Evolutionary conservation across 148 eudicot species (phyloP).

Genomic region (Chenopodium album): DNA sequence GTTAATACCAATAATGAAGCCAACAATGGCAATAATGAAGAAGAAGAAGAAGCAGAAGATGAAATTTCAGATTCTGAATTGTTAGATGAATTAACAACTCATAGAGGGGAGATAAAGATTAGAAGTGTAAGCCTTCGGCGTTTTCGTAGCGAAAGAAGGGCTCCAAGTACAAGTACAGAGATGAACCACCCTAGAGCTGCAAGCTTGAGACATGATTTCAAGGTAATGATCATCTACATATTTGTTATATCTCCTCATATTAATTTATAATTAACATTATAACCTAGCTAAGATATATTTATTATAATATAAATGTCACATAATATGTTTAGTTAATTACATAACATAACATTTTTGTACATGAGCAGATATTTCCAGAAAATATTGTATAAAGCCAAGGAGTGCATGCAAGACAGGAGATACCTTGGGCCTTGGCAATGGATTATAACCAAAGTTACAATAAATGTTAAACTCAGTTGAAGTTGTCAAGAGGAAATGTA

Average conservation of each 20-base stretch:
- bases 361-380: background rate
- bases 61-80: constrained; percentile 35
- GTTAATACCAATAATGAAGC: background rate
- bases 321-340: too few relatives aligned
- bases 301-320: too few relatives aligned
- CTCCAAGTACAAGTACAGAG: constrained; percentile 3
- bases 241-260: background rate
- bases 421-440: background rate
- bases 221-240: constrained; percentile 3
- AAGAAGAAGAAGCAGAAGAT: constrained; percentile 26
- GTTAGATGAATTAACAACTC: constrained; percentile 50
- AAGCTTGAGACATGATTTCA: constrained; percentile 23
- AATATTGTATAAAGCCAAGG: background rate
- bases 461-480: too few relatives aligned
- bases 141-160: constrained; percentile 25
- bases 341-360: background rate
- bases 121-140: constrained; percentile 27
- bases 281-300: background rate
- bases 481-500: too few relatives aligned
- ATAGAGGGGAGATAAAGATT: constrained; percentile 51
- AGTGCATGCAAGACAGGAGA: background rate
- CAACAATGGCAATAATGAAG: background rate
- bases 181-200: constrained; percentile 10
- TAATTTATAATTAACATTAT: too few relatives aligned
- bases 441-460: too few relatives aligned